Evolutionary conservation across 352 stramenopile genomes (phyloP), one percentile per base, ranked within the genome.

Genomic region (Hyaloperonospora arabidopsidis): DNA sequence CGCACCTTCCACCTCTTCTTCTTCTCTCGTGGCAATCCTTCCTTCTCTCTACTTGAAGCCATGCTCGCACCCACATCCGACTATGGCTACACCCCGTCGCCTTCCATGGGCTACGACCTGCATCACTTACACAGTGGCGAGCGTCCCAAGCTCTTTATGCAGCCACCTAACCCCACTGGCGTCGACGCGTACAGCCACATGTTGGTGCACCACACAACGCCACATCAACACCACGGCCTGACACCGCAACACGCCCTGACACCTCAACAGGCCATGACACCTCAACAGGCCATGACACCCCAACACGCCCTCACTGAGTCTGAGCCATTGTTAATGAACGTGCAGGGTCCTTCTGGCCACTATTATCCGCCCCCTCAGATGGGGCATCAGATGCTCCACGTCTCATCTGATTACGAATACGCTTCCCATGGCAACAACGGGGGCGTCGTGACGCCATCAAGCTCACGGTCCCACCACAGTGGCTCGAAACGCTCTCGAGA

Each of bases 301-400:
- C 25, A 32, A 8, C 25, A 32, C 25, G 25, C 25, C 4, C 25
- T 32, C 25, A 32, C 4, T 44, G 74, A 83, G 17, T 63, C 78
- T 28, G 77, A 87, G 55, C 77, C 77, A 17, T 56, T 87, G 28
- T 65, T 85, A 52, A 82, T 87, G 67, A 82, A 69, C 49, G 64
- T 80, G 40, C 64, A 68, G 23, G 46, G 58, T 14, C 51, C 44
- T 34, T 47, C 43, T 17, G 25, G 25, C 25, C 70, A 78, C 47
- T 84, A 77, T 50, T 87, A 85, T 52, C 49, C 69, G 18, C 68
- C 70, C 1, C 56, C 57, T 8, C 58, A 65, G 17, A 69, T 79
- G 25, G 63, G 65, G 15, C 51, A 57, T 45, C 72, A 79, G 25
- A 74, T 85, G 72, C 60, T 85, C 36, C 74, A 84, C 49, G 74